Conservation (phyloP, 1,139 yeast genomes). For the Lodderomyces elongisporus region DNA sequence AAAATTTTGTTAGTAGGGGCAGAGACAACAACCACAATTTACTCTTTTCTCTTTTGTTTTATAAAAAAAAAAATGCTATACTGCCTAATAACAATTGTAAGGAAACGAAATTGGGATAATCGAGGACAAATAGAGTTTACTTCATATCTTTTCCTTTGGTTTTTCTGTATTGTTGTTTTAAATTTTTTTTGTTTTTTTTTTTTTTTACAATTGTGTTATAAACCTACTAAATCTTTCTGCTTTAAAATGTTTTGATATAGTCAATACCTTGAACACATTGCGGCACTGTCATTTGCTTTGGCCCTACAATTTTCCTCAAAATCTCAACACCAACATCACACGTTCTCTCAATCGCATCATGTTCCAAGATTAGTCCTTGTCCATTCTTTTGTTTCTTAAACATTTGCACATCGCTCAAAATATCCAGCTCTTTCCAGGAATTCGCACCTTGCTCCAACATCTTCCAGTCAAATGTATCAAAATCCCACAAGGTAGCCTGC, state of each 20-base stretch:
- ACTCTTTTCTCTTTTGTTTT: too few species aligned
- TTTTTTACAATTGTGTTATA: background rate
- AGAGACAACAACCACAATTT: too few species aligned
- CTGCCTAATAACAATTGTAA: too few species aligned
- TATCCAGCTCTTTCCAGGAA: conserved; percentile 42
- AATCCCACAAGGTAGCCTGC: conserved; percentile 87
- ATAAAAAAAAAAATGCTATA: too few species aligned
- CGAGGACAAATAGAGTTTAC: too few species aligned
- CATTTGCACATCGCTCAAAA: conserved; percentile 47
- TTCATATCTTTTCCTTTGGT: too few species aligned
- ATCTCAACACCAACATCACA: conserved; percentile 66
- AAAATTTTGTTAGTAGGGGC: too few species aligned
- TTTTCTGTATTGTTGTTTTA: too few species aligned
- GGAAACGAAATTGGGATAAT: too few species aligned
- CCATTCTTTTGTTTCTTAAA: conserved; percentile 44
- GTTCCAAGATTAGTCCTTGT: conserved; percentile 73
- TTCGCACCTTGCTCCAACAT: conserved; percentile 37
- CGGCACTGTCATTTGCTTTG: conserved; percentile 70
- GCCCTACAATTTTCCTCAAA: conserved; percentile 33
- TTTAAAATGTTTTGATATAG: conserved; percentile 30
- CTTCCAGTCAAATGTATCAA: conserved; percentile 90
- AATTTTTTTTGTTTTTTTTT: background rate
- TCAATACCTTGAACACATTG: conserved; percentile 70
- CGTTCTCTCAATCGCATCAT: conserved; percentile 66
- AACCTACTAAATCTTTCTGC: background rate